Percentiles rank a stretch among this genome's conserved stretches.
Evolutionary conservation across 2,329 filamentous ascomycete species (phyloP).

Genomic region (Arthrinium phaeospermum): DNA sequence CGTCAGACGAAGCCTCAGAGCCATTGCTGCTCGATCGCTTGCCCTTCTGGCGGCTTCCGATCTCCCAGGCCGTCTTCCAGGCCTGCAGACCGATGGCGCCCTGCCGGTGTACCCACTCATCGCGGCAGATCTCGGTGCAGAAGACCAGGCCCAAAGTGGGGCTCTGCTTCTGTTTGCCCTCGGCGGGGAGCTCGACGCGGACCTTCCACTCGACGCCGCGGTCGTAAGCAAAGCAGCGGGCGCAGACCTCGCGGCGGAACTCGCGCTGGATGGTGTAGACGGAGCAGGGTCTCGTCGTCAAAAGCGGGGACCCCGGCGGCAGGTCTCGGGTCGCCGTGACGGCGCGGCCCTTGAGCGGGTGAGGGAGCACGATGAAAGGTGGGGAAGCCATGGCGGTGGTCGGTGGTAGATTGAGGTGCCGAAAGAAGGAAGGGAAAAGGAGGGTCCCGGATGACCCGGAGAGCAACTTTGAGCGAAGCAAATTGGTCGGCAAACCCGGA

Average conservation of each 20-base stretch:
- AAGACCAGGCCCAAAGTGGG: conserved; percentile 12
- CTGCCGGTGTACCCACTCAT: conserved; percentile 6
- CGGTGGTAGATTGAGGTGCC: conserved; percentile 1
- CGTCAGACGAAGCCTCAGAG: neutral
- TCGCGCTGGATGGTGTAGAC: conserved; percentile 20
- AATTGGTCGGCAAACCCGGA: neutral
- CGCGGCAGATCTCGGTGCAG: conserved; percentile 15
- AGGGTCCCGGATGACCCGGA: neutral
- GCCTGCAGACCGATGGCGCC: conserved; percentile 11
- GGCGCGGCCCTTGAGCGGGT: conserved; percentile 18
- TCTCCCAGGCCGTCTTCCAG: conserved; percentile 18
- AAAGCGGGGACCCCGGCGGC: neutral
- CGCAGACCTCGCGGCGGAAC: conserved; percentile 20
- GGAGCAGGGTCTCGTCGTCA: neutral
- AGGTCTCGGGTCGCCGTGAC: conserved; percentile 13
- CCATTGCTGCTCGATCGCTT: neutral
- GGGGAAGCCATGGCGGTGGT: conserved; percentile 7
- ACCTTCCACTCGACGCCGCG: conserved; percentile 19
- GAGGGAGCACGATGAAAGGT: conserved; percentile 3
- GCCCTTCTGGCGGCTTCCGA: conserved; percentile 16
- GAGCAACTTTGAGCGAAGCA: neutral
- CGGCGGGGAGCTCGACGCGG: conserved; percentile 5
- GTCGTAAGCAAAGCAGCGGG: conserved; percentile 18
- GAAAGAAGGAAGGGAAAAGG: neutral
- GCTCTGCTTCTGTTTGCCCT: conserved; percentile 19